Evolutionary conservation across 2,329 filamentous ascomycete species (phyloP).

Genomic region (Pseudogymnoascus sp.): DNA sequence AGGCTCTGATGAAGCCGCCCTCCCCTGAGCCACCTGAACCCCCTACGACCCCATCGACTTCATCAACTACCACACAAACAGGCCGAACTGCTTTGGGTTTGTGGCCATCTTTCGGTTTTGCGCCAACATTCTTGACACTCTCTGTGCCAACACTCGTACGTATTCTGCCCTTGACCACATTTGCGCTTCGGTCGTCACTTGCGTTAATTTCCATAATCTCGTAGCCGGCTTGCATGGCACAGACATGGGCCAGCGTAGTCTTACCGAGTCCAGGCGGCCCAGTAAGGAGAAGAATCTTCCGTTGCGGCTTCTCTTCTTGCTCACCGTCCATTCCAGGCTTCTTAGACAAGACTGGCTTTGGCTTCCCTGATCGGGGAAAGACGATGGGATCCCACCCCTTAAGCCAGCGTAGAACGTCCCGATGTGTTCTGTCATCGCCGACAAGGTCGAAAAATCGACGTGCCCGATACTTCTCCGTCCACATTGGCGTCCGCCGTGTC

Average conservation of each 20-base stretch:
- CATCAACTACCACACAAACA: slow-evolving; percentile 89
- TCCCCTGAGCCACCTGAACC: slow-evolving; percentile 73
- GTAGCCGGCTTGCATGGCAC: slow-evolving; percentile 89
- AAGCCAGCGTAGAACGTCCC: slow-evolving; percentile 83
- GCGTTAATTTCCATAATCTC: slow-evolving; percentile 97
- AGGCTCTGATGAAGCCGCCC: slow-evolving; percentile 87
- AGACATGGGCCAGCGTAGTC: slow-evolving; percentile 93
- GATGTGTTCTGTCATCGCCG: slow-evolving; percentile 89
- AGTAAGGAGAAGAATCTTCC: slow-evolving; percentile 83
- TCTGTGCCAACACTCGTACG: slow-evolving; percentile 89
- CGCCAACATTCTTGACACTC: slow-evolving; percentile 69
- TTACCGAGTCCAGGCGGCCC: slow-evolving; percentile 92
- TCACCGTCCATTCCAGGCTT: slow-evolving; percentile 37
- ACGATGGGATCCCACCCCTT: slow-evolving; percentile 92
- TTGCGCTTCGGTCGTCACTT: slow-evolving; percentile 83
- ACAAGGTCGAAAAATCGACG: slow-evolving; percentile 86
- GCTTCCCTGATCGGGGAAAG: slow-evolving; percentile 62
- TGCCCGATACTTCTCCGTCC: slow-evolving; percentile 97
- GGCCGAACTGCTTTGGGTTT: slow-evolving; percentile 70
- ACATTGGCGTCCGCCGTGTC: slow-evolving; percentile 52
- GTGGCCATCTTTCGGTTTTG: slow-evolving; percentile 44
- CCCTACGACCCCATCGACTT: slow-evolving; percentile 88
- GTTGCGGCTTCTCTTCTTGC: slow-evolving; percentile 67
- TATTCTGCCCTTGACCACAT: slow-evolving; percentile 87
- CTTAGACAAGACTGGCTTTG: slow-evolving; percentile 40